Evolutionary conservation across 2,329 filamentous ascomycete genomes (phyloP), one percentile per base, ranked within the genome.

Genomic region (Westerdykella sp.): DNA sequence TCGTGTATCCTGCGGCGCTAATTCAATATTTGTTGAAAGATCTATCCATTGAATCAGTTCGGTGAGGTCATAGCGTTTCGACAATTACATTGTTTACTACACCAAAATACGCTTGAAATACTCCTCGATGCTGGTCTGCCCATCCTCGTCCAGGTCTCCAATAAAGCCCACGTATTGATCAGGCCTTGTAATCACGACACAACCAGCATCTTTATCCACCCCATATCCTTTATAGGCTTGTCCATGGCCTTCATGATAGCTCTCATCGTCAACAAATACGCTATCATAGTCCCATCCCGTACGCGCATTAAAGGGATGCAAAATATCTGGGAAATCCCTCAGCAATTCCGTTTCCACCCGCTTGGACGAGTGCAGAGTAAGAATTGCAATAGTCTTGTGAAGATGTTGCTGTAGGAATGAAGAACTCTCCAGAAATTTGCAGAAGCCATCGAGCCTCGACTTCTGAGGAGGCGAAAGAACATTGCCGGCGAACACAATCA

Each of bases 141-240:
- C 61, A 40, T 59, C 57, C 45, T 52, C 56, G 28, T 68, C 63
- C 37, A 69, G 22, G 22, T 60, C 60, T 5, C 69, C 69, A 15
- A 76, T 53, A 40, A 57, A 67, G 0, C 67, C 73, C 25, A 86
- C 75, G 62, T 87, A 81, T 57, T 84, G 80, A 67, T 87, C 84
- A 2, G 84, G 84, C 39, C 84, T 64, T 2, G 81, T 68, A 1
- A 82, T 67, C 0, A 84, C 74, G 4, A 80, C 65, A 47, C 77
- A 80, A 0, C 83, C 83, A 15, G 64, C 62, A 41, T 74, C 67
- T 14, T 51, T 59, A 49, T 80, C 71, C 1, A 87, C 69, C 0
- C 80, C 83, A 44, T 81, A 83, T 3, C 71, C 72, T 43, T 74
- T 67, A 54, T 85, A 76, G 16, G 71, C 67, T 42, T 71, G 60